Evolutionary conservation across 2,329 filamentous ascomycete species (phyloP), one percentile per base, ranked within the genome.

Genomic region (Plenodomus biglobosus): DNA sequence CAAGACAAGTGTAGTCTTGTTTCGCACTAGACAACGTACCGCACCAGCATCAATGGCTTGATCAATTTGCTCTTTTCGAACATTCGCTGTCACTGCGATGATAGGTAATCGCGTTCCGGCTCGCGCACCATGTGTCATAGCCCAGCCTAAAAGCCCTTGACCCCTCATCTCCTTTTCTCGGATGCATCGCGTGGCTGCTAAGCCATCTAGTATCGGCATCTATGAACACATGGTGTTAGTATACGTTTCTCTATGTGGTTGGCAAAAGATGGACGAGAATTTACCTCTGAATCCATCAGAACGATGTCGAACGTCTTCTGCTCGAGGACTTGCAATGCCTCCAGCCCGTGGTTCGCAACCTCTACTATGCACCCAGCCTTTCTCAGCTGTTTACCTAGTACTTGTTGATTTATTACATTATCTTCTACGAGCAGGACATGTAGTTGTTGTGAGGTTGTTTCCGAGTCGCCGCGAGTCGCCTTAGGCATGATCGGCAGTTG

Each of bases 121-220:
- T 36, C 18, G 16, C 16, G 16, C 17, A 13, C 18, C 27, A 32
- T 15, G 27, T 32, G 27, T 11, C 27, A 32, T 11, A 32, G 1
- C 59, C 55, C 18, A 58, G 27, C 27, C 27, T 15, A 32, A 11
- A 8, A 32, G 27, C 7, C 27, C 27, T 11, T 32, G 27, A 8
- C 55, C 4, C 55, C 53, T 5, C 2, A 58, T 53, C 56, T 81
- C 78, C 13, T 76, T 71, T 10, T 72, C 65, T 1, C 79, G 72
- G 17, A 82, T 82, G 44, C 69, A 71, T 8, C 72, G 69, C 8
- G 79, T 82, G 0, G 66, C 65, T 7, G 53, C 58, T 27, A 69
- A 39, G 0, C 66, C 68, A 42, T 83, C 75, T 55, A 83, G 76
- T 3, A 82, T 69, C 0, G 80, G 80, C 81, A 83, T 83, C 62